phyloP scores from a whole-genome alignment of 129 eudicot genomes.

The Solidago caesia region DNA sequence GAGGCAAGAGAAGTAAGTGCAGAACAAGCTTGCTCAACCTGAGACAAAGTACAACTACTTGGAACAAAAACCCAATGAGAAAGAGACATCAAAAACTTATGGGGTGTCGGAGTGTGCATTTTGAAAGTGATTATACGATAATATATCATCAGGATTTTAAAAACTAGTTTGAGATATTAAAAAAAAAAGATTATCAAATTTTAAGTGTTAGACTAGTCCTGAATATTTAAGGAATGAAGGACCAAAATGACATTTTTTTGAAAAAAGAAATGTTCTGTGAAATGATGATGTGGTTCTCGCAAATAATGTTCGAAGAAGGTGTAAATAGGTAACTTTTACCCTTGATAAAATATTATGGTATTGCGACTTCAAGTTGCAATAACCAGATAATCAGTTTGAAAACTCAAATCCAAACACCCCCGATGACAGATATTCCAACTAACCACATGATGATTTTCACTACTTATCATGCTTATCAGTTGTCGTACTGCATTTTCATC shows the following conservation, averaged over 20 bases:
- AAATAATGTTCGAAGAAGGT: too few relatives aligned
- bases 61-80: not conserved
- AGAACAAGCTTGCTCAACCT: conserved; percentile 97
- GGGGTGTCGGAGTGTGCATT: not conserved
- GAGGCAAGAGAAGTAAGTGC: conserved; percentile 94
- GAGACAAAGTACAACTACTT: conserved; percentile 27
- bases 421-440: conserved; percentile 33
- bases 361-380: not conserved
- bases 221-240: too few relatives aligned
- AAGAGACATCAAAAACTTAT: not conserved
- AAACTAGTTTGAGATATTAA: too few relatives aligned
- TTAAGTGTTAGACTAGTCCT: too few relatives aligned
- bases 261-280: too few relatives aligned
- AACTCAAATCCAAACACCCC: not conserved
- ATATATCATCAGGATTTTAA: too few relatives aligned
- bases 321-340: not conserved
- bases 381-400: not conserved
- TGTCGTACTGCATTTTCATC: conserved; percentile 96
- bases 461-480: conserved; percentile 97
- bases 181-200: too few relatives aligned
- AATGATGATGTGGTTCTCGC: too few relatives aligned
- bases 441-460: conserved; percentile 96
- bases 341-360: not conserved
- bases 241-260: too few relatives aligned
- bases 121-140: not conserved